Conservation (phyloP, 2,329 filamentous ascomycete species). For the Pseudogymnoascus sp. region DNA sequence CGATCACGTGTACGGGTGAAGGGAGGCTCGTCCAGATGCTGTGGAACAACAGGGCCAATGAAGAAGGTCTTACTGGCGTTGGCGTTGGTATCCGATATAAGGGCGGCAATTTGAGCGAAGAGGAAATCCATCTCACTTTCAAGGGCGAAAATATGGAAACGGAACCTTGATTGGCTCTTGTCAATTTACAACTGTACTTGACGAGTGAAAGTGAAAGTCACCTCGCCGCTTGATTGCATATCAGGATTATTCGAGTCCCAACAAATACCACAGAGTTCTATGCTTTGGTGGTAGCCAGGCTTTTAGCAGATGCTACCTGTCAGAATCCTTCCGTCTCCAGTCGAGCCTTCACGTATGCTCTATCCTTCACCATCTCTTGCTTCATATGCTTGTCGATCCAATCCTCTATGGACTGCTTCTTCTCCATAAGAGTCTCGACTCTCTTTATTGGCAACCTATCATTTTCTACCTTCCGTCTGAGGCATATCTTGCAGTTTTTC, state of each 20-base stretch:
- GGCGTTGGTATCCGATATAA: conserved; percentile 42
- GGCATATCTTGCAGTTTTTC: not conserved
- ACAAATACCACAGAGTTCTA: not conserved
- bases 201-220: not conserved
- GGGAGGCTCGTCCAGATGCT: conserved; percentile 60
- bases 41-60: conserved; percentile 61
- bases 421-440: not conserved
- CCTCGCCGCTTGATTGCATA: not conserved
- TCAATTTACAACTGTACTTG: not conserved
- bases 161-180: not conserved
- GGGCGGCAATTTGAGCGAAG: conserved; percentile 24
- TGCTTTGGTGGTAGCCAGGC: not conserved
- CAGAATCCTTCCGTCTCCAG: not conserved
- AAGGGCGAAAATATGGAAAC: conserved; percentile 34
- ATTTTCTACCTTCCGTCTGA: not conserved
- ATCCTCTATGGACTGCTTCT: not conserved
- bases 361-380: not conserved
- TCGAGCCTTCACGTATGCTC: not conserved
- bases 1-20: conserved; percentile 50
- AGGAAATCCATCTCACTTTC: conserved; percentile 44
- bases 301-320: not conserved
- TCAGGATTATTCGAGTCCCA: not conserved
- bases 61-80: conserved; percentile 54
- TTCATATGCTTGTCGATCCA: conserved; percentile 6
- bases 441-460: not conserved